Percentiles rank a stretch among this genome's conserved stretches.
These are phyloP conservation scores for Sugiyamaella lignohabitans DNA, from an alignment of 805 yeast species.

Conservation along the genomic window DNA sequence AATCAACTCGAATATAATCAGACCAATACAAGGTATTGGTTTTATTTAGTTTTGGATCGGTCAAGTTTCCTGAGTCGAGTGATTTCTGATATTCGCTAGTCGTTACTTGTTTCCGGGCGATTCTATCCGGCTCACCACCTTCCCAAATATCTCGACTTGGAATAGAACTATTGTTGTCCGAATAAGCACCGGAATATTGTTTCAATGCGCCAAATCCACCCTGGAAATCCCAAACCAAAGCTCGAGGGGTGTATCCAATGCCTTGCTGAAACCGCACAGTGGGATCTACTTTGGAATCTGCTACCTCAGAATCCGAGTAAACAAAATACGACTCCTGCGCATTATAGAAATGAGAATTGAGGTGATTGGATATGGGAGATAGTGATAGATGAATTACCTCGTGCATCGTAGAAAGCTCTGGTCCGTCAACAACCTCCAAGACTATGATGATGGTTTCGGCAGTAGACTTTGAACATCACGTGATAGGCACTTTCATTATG, in stretches of 20 bases:
- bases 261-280: slow-evolving; percentile 43
- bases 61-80: slow-evolving; percentile 40
- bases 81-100: slow-evolving; percentile 59
- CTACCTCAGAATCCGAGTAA: slow-evolving; percentile 33
- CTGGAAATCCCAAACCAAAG: slow-evolving; percentile 70
- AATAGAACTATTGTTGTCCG: neutral
- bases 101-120: neutral
- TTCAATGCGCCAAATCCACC: slow-evolving; percentile 68
- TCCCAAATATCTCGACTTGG: too few relatives aligned
- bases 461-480: too few relatives aligned
- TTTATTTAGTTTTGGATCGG: slow-evolving; percentile 32
- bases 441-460: too few relatives aligned
- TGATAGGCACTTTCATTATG: too few relatives aligned
- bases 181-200: slow-evolving; percentile 8
- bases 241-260: slow-evolving; percentile 70
- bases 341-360: slow-evolving; percentile 77
- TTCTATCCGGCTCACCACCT: neutral
- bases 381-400: slow-evolving; percentile 69
- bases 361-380: slow-evolving; percentile 68
- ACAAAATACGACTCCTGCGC: slow-evolving; percentile 64
- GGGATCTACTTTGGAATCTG: slow-evolving; percentile 37
- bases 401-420: slow-evolving; percentile 49
- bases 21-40: slow-evolving; percentile 65
- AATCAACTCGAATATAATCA: slow-evolving; percentile 64
- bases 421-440: too few relatives aligned